These are phyloP conservation scores for Phoenix roebelenii DNA, from an alignment of 176 grass and related monocot species.

Conservation along the genomic window DNA sequence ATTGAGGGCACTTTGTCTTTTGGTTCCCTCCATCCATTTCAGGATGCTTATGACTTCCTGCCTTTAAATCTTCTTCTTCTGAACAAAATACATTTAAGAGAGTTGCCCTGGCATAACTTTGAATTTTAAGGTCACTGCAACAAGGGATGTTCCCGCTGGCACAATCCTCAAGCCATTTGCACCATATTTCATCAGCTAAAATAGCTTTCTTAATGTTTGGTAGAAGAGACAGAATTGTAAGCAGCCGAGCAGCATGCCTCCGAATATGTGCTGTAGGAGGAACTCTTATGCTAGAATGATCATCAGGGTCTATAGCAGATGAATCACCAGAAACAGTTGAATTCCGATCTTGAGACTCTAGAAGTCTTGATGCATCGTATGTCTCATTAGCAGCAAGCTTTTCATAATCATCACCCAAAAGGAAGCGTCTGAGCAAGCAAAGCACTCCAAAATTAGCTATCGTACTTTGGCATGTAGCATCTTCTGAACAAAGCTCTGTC, in stretches of 20 bases:
- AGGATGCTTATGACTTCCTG: constrained; percentile 25
- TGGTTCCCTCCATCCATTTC: constrained; percentile 32
- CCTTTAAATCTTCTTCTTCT: constrained; percentile 27
- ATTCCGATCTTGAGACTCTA: constrained; percentile 48
- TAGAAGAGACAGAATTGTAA: constrained; percentile 81
- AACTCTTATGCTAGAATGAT: constrained; percentile 69
- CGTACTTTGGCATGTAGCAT: constrained; percentile 60
- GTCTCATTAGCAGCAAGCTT: constrained; percentile 95
- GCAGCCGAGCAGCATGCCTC: constrained; percentile 70
- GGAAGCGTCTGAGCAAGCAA: constrained; percentile 64
- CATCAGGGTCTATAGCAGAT: constrained; percentile 32
- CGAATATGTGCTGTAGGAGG: constrained; percentile 88
- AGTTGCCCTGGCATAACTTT: constrained; percentile 72
- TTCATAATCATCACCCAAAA: constrained; percentile 87
- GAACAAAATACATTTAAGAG: constrained; percentile 58
- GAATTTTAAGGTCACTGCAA: constrained; percentile 75
- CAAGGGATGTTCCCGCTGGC: constrained; percentile 48
- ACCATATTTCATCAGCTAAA: constrained; percentile 62
- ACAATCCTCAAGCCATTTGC: constrained; percentile 94
- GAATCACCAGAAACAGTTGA: constrained; percentile 31
- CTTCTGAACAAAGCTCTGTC: constrained; percentile 87
- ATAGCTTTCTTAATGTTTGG: constrained; percentile 63
- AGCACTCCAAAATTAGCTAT: constrained; percentile 74
- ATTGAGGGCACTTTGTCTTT: constrained; percentile 57
- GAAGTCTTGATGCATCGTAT: constrained; percentile 77